A percentile compares a stretch with the other conserved stretches of the same genome.
phyloP scores from a whole-genome alignment of 176 grass and related monocot genomes.

The Bromus sterilis region DNA sequence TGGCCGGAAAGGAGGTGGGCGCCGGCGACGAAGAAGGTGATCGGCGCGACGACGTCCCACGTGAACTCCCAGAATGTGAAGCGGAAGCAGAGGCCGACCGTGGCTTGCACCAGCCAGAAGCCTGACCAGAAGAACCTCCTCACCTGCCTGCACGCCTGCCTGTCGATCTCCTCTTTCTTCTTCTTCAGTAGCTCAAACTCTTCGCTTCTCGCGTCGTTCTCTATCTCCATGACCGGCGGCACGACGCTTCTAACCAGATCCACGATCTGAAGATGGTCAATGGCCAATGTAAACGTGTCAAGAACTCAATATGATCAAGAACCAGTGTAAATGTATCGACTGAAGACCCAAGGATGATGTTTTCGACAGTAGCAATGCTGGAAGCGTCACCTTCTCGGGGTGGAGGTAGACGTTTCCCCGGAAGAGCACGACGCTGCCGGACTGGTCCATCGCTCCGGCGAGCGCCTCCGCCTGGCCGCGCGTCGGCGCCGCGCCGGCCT shows the following conservation, averaged over 20 bases:
- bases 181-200: conserved; percentile 34
- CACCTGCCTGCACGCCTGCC: conserved; percentile 47
- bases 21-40: conserved; percentile 35
- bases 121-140: conserved; percentile 52
- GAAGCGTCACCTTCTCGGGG: conserved; percentile 41
- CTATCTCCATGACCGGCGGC: conserved; percentile 16
- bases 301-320: too few species aligned
- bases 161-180: conserved; percentile 54
- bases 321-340: background rate
- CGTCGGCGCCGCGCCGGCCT: conserved; percentile 33
- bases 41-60: conserved; percentile 50
- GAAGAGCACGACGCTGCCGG: conserved; percentile 54
- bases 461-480: conserved; percentile 35
- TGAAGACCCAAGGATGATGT: too few species aligned
- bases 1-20: conserved; percentile 35
- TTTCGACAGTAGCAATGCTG: background rate
- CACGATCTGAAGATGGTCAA: conserved; percentile 31
- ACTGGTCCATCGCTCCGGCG: conserved; percentile 27
- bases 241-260: conserved; percentile 46
- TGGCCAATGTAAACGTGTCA: background rate
- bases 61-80: conserved; percentile 57
- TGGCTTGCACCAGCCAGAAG: conserved; percentile 30
- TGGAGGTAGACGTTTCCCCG: conserved; percentile 63
- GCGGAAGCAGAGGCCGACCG: conserved; percentile 30
- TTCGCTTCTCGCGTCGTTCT: conserved; percentile 21